Conservation (phyloP, 2,329 filamentous ascomycete species). For the Emmonsiellopsis sp. region DNA sequence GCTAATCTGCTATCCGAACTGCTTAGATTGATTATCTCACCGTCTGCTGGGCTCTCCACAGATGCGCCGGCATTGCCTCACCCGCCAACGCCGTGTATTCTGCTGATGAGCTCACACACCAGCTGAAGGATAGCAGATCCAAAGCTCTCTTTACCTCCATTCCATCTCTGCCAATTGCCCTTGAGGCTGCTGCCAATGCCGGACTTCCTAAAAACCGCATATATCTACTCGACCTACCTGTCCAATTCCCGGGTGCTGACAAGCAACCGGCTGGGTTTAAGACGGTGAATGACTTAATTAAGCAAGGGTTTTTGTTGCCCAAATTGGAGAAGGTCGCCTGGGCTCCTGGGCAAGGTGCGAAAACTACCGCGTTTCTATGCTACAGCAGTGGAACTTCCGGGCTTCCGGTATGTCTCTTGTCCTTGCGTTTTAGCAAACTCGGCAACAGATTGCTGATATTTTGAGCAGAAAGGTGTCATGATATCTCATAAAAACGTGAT, state of each 20-base stretch:
- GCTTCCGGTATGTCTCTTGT: constrained; percentile 50
- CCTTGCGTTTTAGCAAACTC: background rate
- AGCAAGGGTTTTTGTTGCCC: constrained; percentile 44
- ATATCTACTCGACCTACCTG: constrained; percentile 61
- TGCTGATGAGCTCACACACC: constrained; percentile 59
- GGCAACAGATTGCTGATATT: background rate
- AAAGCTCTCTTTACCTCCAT: constrained; percentile 64
- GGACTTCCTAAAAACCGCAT: constrained; percentile 56
- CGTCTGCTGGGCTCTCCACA: constrained; percentile 64
- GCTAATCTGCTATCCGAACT: background rate
- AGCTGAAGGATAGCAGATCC: constrained; percentile 60
- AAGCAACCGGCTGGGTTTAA: constrained; percentile 42
- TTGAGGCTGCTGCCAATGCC: constrained; percentile 54
- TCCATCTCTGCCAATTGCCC: constrained; percentile 54
- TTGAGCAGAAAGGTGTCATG: constrained; percentile 66
- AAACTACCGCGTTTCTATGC: constrained; percentile 66
- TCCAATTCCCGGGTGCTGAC: constrained; percentile 41
- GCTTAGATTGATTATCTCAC: constrained; percentile 64
- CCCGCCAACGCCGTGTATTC: constrained; percentile 71
- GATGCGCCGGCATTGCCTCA: constrained; percentile 63
- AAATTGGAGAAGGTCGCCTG: constrained; percentile 32
- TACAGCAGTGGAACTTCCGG: constrained; percentile 76
- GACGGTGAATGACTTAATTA: constrained; percentile 58
- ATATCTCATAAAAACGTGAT: constrained; percentile 74
- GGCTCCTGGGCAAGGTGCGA: constrained; percentile 37